A percentile compares a stretch with the other conserved stretches of the same genome.
Evolutionary conservation across 345 rosid genomes (phyloP).

Genomic region (Lepidium africanum): DNA sequence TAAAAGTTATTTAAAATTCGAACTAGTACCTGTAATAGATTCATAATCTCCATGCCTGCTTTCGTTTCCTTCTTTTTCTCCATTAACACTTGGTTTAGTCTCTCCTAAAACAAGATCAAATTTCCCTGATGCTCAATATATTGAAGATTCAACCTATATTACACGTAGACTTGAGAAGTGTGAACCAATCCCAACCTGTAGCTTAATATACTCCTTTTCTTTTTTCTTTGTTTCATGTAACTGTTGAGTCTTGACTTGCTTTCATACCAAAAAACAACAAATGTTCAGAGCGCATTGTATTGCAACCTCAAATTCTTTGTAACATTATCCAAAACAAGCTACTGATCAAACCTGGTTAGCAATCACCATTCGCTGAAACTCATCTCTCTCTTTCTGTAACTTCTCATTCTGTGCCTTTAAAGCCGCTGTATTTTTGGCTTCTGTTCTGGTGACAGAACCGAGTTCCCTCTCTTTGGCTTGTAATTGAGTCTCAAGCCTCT

Average conservation of each 20-base stretch:
- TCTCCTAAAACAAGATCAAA: slow-evolving; percentile 50
- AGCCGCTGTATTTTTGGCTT: slow-evolving; percentile 82
- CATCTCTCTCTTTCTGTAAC: slow-evolving; percentile 90
- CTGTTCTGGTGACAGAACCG: slow-evolving; percentile 82
- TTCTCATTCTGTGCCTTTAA: slow-evolving; percentile 87
- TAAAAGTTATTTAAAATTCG: neutral
- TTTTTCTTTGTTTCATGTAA: slow-evolving; percentile 95
- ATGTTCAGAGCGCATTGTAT: neutral
- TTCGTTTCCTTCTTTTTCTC: slow-evolving; percentile 97
- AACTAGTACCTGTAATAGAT: slow-evolving; percentile 75
- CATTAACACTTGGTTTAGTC: slow-evolving; percentile 91
- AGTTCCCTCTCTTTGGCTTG: slow-evolving; percentile 90
- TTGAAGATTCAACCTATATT: neutral
- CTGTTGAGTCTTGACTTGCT: slow-evolving; percentile 99
- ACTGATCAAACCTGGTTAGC: slow-evolving; percentile 67
- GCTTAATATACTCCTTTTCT: slow-evolving; percentile 91
- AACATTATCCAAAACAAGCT: neutral
- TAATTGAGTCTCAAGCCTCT: slow-evolving; percentile 79
- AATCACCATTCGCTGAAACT: slow-evolving; percentile 95
- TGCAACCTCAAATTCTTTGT: neutral
- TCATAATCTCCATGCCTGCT: slow-evolving; percentile 99
- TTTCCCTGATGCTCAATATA: neutral
- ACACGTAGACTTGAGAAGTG: neutral
- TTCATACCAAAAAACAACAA: slow-evolving; percentile 15
- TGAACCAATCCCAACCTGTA: slow-evolving; percentile 50